A percentile compares a stretch with the other conserved stretches of the same genome.
Evolutionary conservation across 768 basidiomycete species (phyloP).

Genomic region (Trametopsis cervina): DNA sequence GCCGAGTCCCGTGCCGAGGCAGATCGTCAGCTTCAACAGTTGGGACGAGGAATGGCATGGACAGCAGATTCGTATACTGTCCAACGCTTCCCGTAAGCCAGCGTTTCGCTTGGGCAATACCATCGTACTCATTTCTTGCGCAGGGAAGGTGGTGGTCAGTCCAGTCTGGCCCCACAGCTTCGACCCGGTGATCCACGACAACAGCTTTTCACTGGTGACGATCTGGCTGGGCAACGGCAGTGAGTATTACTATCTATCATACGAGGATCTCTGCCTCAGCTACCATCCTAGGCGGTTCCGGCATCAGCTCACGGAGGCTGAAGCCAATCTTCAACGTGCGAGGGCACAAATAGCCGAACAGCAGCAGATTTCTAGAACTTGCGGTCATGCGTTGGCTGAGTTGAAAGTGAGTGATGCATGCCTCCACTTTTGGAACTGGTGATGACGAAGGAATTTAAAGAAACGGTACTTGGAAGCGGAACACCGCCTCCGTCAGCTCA

Average conservation of each 20-base stretch:
- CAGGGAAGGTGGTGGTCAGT: conserved; percentile 66
- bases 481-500: conserved; percentile 18
- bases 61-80: conserved; percentile 57
- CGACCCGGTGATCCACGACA: conserved; percentile 28
- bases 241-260: conserved; percentile 25
- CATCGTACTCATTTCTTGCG: not conserved
- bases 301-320: conserved; percentile 30
- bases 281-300: conserved; percentile 36
- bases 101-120: not conserved
- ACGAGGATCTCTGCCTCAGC: too few species aligned
- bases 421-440: too few species aligned
- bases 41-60: conserved; percentile 51
- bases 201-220: conserved; percentile 46
- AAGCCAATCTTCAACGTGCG: conserved; percentile 30
- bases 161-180: conserved; percentile 31
- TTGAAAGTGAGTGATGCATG: not conserved
- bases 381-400: not conserved
- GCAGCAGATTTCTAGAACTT: conserved; percentile 22
- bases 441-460: too few species aligned
- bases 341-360: conserved; percentile 22
- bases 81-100: conserved; percentile 54
- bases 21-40: conserved; percentile 39
- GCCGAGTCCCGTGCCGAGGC: conserved; percentile 58
- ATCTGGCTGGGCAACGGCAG: conserved; percentile 42
- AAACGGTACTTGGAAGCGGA: conserved; percentile 3